These are phyloP conservation scores for Leccinum ochraceum DNA, from an alignment of 768 basidiomycete species.

Conservation along the genomic window DNA sequence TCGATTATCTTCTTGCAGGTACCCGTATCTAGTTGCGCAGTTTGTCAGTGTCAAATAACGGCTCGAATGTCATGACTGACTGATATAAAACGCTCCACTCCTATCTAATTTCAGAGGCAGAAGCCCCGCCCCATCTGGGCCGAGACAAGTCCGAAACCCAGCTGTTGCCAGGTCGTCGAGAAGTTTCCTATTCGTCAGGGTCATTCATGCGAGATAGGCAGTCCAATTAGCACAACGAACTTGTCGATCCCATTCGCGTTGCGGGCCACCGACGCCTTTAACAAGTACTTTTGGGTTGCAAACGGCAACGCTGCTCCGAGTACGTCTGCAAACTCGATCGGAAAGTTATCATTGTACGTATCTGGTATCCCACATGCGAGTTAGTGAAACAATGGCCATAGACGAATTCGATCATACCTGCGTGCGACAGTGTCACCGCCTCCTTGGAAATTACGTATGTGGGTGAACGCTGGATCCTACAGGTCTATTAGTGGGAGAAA, in stretches of 20 bases:
- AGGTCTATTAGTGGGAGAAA: conserved; percentile 27
- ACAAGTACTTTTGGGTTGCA: conserved; percentile 18
- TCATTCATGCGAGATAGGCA: background rate
- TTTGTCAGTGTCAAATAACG: background rate
- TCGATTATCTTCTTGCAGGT: conserved; percentile 46
- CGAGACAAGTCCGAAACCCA: conserved; percentile 41
- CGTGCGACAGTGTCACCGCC: conserved; percentile 7
- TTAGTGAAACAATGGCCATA: background rate
- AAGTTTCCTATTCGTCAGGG: conserved; percentile 32
- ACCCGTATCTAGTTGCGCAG: conserved; percentile 34
- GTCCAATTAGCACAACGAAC: conserved; percentile 8
- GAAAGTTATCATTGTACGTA: conserved; percentile 27
- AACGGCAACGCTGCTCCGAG: conserved; percentile 26
- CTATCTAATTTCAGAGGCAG: conserved; percentile 33
- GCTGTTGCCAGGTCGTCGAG: conserved; percentile 37
- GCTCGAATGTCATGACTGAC: conserved; percentile 23
- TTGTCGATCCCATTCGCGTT: conserved; percentile 24
- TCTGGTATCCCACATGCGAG: conserved; percentile 11
- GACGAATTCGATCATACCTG: conserved; percentile 10
- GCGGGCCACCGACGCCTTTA: background rate
- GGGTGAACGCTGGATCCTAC: conserved; percentile 33
- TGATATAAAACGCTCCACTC: conserved; percentile 41
- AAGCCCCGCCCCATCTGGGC: conserved; percentile 40
- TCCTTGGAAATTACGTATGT: conserved; percentile 27
- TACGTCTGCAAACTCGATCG: conserved; percentile 27